phyloP scores from a whole-genome alignment of 805 yeast species.

The Yamadazyma nakazawae region DNA sequence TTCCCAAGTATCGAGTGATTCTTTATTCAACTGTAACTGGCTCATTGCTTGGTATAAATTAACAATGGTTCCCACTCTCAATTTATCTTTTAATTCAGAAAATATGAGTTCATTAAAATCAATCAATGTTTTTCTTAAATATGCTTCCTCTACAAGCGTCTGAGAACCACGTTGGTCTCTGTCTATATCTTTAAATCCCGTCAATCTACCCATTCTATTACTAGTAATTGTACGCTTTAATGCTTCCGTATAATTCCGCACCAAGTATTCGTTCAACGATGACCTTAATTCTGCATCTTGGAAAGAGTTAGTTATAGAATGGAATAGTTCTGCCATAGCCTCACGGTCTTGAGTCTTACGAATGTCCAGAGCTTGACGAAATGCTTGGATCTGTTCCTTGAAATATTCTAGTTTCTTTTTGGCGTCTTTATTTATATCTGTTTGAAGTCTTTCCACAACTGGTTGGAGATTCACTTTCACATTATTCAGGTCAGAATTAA shows the following conservation, averaged over 20 bases:
- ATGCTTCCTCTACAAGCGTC: constrained; percentile 26
- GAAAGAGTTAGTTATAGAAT: constrained; percentile 17
- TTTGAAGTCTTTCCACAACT: constrained; percentile 18
- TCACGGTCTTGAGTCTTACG: constrained; percentile 16
- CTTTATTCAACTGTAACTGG: constrained; percentile 58
- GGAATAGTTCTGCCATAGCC: constrained; percentile 18
- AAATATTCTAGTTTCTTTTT: constrained; percentile 23
- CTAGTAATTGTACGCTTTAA: constrained; percentile 25
- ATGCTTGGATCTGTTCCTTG: constrained; percentile 25
- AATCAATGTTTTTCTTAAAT: constrained; percentile 31
- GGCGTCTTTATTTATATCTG: constrained; percentile 21
- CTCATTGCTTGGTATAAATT: constrained; percentile 31
- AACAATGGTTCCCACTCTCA: constrained; percentile 22
- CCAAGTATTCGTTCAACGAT: constrained; percentile 19
- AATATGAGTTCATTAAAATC: constrained; percentile 28
- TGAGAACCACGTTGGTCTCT: constrained; percentile 28
- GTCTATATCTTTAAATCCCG: constrained; percentile 35
- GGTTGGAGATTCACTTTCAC: constrained; percentile 11
- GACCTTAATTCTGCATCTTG: constrained; percentile 21
- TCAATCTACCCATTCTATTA: constrained; percentile 31
- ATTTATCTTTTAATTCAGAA: constrained; percentile 22
- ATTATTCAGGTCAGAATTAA: constrained; percentile 16
- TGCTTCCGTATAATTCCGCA: constrained; percentile 19
- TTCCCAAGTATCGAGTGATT: constrained; percentile 71
- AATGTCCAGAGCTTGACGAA: constrained; percentile 17